phyloP scores from a whole-genome alignment of 2,329 filamentous ascomycete genomes.

The Botrytis byssoidea region DNA sequence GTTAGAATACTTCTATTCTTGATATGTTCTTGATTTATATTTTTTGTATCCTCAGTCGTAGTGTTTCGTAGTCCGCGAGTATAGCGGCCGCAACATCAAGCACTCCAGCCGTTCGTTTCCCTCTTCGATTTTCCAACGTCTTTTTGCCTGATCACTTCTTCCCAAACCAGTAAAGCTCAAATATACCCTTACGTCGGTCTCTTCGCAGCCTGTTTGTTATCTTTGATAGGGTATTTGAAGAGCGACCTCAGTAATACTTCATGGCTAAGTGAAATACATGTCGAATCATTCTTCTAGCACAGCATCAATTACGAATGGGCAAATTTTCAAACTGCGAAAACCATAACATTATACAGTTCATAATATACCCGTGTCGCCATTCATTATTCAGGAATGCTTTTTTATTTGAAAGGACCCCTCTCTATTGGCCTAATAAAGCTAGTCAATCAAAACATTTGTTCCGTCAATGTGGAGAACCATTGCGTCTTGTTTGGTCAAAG shows the following conservation, averaged over 20 bases:
- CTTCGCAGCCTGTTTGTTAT: not conserved
- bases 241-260: not conserved
- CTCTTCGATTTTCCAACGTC: not conserved
- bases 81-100: not conserved
- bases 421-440: not conserved
- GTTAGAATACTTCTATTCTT: not conserved
- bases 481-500: too few species aligned
- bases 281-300: not conserved
- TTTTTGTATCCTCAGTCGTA: not conserved
- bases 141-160: not conserved
- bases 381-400: not conserved
- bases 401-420: not conserved
- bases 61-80: not conserved
- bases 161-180: not conserved
- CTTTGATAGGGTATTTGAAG: not conserved
- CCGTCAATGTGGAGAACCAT: not conserved
- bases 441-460: not conserved
- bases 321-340: not conserved
- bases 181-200: not conserved
- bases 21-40: not conserved
- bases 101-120: not conserved
- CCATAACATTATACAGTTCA: not conserved
- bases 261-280: not conserved
- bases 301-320: not conserved
- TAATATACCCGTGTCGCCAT: not conserved